These are phyloP conservation scores for Lentithecium fluviatile DNA, from an alignment of 495 filamentous ascomycete genomes.

Conservation along the genomic window DNA sequence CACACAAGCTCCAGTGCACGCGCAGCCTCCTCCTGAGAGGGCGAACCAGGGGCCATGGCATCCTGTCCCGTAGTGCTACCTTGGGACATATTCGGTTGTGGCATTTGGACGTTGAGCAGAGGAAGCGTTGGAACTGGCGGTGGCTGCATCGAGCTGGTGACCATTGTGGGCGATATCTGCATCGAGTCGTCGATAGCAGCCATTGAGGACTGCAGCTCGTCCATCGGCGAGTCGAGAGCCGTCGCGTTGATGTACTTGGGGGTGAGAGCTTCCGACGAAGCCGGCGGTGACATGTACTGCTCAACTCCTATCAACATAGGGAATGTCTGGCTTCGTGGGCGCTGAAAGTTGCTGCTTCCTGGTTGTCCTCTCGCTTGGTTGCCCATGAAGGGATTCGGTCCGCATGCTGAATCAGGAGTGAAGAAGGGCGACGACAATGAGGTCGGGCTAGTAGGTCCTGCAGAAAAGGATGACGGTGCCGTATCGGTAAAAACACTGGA, in stretches of 20 bases:
- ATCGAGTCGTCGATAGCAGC: constrained; percentile 54
- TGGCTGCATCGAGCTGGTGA: constrained; percentile 51
- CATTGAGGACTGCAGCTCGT: constrained; percentile 54
- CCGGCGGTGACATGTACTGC: constrained; percentile 65
- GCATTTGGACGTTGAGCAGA: constrained; percentile 15
- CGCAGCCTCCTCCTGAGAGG: constrained; percentile 86
- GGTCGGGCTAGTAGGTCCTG: constrained; percentile 76
- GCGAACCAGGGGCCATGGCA: constrained; percentile 37
- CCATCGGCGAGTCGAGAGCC: constrained; percentile 69
- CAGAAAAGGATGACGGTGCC: constrained; percentile 65
- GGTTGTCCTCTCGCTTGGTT: constrained; percentile 61
- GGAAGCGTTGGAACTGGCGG: constrained; percentile 39
- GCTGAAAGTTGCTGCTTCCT: constrained; percentile 58
- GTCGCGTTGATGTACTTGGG: constrained; percentile 61
- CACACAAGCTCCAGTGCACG: constrained; percentile 82
- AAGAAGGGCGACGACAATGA: constrained; percentile 67
- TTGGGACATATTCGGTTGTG: constrained; percentile 9
- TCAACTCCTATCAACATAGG: constrained; percentile 64
- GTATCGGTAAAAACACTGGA: constrained; percentile 56
- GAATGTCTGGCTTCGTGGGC: constrained; percentile 90
- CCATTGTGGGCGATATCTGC: constrained; percentile 46
- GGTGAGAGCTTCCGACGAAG: constrained; percentile 61
- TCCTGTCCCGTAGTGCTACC: constrained; percentile 35
- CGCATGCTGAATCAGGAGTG: constrained; percentile 63
- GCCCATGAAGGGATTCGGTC: constrained; percentile 65